Conservation (phyloP, 257 asterid genomes). For the Phtheirospermum japonicum region DNA sequence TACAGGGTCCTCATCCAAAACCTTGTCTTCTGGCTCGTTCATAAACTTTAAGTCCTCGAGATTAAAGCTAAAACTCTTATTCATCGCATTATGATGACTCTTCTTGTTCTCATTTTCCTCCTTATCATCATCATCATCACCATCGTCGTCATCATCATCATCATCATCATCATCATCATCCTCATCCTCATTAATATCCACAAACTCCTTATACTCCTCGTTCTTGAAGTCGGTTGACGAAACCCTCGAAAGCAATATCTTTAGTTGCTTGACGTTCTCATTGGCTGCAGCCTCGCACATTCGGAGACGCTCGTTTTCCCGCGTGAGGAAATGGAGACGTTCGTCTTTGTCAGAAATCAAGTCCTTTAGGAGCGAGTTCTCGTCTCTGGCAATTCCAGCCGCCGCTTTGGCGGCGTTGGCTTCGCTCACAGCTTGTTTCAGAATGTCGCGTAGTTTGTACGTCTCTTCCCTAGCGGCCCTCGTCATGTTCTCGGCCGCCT, state of each 20-base stretch:
- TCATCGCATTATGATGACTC: neutral
- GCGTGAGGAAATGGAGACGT: slow-evolving; percentile 46
- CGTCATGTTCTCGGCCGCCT: slow-evolving; percentile 46
- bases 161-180: slow-evolving; percentile 21
- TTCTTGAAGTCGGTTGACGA: slow-evolving; percentile 39
- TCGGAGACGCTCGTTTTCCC: slow-evolving; percentile 64
- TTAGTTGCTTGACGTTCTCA: slow-evolving; percentile 61
- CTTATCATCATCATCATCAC: slow-evolving; percentile 24
- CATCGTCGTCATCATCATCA: slow-evolving; percentile 29
- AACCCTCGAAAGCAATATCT: slow-evolving; percentile 46
- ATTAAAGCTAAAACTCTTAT: slow-evolving; percentile 45
- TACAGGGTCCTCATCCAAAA: slow-evolving; percentile 48
- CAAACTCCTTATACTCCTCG: slow-evolving; percentile 33
- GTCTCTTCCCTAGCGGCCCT: slow-evolving; percentile 57
- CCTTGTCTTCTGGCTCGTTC: slow-evolving; percentile 33
- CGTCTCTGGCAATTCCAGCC: slow-evolving; percentile 68
- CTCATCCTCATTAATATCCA: slow-evolving; percentile 18
- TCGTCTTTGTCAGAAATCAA: slow-evolving; percentile 63
- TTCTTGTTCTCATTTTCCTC: slow-evolving; percentile 15
- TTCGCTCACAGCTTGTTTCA: slow-evolving; percentile 74
- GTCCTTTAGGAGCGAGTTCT: slow-evolving; percentile 65
- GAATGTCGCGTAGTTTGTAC: slow-evolving; percentile 58
- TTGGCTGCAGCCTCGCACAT: slow-evolving; percentile 58
- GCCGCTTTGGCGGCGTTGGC: slow-evolving; percentile 80
- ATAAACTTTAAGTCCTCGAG: slow-evolving; percentile 49